Base-by-base conservation (phyloP, 2,329 filamentous ascomycete genomes). In the Albifimbria verrucaria region DNA sequence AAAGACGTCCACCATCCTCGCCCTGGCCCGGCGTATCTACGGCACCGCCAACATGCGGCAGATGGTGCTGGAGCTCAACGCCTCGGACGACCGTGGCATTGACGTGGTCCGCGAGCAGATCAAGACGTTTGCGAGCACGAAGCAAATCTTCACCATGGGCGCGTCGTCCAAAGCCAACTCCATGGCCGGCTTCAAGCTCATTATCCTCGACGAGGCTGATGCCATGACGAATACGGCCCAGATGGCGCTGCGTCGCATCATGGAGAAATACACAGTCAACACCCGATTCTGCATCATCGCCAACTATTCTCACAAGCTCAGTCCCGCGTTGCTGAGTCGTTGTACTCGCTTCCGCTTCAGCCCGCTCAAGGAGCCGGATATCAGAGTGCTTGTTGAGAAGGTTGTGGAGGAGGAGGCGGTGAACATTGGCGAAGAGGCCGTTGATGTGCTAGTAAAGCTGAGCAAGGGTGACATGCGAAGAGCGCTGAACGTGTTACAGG, bases 201-300 rank as follows among this genome's bases (percentile, higher is more conserved):
- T 99, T 67, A 90, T 99, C 52, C 83, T 99, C 4, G 94, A 99
- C 71, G 94, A 99, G 77, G 94, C 94, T n/a, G 94, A 99, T 70
- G 94, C 94, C 51, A 99, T 99, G 94, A 99, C 94, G n/a, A 89
- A 90, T 51, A 95, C 93, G 1, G 94, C 94, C 6, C 94, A 99
- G 73, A 99, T 99, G 93, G 94, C 94, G 0, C 78, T 99, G 52
- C 84, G 94, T 57, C 81, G 94, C 47, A 97, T 99, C 67, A 99
- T 99, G 94, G 94, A 99, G 69, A 96, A 96, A 75, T 99, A 99
- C 76, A 99, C 94, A 1, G 90, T 90, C 55, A 99, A 99, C 75
- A 97, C 94, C 2, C 82, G 94, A 50, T 99, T 99, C 75, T 97
- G 93, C 75, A 91, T 99, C 67, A 97, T 99, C 62, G 94, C 94